phyloP scores from a whole-genome alignment of 2,329 filamentous ascomycete genomes.

The Westerdykella aurantiaca region DNA sequence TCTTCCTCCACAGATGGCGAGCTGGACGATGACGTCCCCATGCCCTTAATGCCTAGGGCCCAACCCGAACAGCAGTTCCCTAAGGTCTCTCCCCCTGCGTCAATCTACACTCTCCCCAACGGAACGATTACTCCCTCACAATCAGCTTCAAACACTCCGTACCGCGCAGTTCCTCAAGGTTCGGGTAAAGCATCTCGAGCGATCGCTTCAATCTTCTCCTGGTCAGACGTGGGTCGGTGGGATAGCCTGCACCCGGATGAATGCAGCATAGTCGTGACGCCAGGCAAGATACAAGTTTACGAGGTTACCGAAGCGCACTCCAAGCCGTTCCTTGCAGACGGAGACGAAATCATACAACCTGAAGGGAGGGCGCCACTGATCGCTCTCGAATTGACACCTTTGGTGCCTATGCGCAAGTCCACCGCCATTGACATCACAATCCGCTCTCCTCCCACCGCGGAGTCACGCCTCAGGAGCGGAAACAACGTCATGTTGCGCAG shows the following conservation, averaged over 20 bases:
- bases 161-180: conserved; percentile 49
- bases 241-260: conserved; percentile 56
- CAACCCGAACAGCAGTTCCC: conserved; percentile 33
- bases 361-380: conserved; percentile 48
- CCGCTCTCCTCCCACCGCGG: conserved; percentile 71
- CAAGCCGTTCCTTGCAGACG: conserved; percentile 37
- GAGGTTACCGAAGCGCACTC: conserved; percentile 48
- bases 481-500: conserved; percentile 91
- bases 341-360: conserved; percentile 35
- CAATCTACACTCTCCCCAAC: conserved; percentile 36
- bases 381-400: conserved; percentile 80
- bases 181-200: conserved; percentile 50
- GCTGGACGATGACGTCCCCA: conserved; percentile 44
- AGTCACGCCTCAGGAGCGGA: conserved; percentile 62
- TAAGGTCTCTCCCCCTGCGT: conserved; percentile 39
- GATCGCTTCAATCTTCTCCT: conserved; percentile 57
- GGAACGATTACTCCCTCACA: conserved; percentile 69
- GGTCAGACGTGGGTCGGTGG: conserved; percentile 57
- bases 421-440: conserved; percentile 93
- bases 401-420: conserved; percentile 83
- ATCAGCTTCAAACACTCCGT: conserved; percentile 72
- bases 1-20: conserved; percentile 54
- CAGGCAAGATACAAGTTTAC: conserved; percentile 60
- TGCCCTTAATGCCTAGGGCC: conserved; percentile 33
- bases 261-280: conserved; percentile 57